Conservation (phyloP, 2,329 filamentous ascomycete genomes). For the Phaeosphaeriaceae sp. region DNA sequence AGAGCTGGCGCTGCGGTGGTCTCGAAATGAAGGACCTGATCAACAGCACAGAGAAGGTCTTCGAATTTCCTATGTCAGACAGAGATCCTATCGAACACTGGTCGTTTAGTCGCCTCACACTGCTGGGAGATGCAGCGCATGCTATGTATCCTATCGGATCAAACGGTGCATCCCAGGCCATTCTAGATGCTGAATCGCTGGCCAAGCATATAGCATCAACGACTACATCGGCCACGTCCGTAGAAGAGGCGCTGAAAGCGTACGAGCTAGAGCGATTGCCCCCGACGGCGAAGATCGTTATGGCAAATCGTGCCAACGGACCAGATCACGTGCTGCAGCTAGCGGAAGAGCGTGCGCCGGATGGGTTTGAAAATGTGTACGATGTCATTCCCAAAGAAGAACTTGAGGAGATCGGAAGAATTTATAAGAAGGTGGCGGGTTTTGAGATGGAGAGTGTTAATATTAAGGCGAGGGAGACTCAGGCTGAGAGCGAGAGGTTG, state of each 20-base stretch:
- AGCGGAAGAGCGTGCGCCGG: slow-evolving; percentile 54
- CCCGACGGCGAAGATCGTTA: slow-evolving; percentile 55
- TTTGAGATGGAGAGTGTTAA: slow-evolving; percentile 58
- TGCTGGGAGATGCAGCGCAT: slow-evolving; percentile 54
- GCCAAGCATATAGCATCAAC: slow-evolving; percentile 40
- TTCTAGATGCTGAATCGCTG: slow-evolving; percentile 54
- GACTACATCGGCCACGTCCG: slow-evolving; percentile 20
- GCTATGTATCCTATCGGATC: slow-evolving; percentile 55
- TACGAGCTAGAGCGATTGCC: slow-evolving; percentile 53
- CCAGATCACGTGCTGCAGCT: slow-evolving; percentile 58
- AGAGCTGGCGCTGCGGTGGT: slow-evolving; percentile 53
- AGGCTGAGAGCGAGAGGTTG: slow-evolving; percentile 25
- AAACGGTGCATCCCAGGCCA: slow-evolving; percentile 56
- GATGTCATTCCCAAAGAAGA: slow-evolving; percentile 52
- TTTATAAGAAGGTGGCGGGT: slow-evolving; percentile 53
- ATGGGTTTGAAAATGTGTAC: slow-evolving; percentile 49
- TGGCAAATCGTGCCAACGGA: slow-evolving; percentile 57
- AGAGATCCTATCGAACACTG: slow-evolving; percentile 52
- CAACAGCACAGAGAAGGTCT: slow-evolving; percentile 52
- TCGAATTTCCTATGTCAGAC: slow-evolving; percentile 59
- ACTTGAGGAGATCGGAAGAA: slow-evolving; percentile 48
- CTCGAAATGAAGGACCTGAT: slow-evolving; percentile 54
- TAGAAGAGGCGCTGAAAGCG: slow-evolving; percentile 44
- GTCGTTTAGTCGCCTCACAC: slow-evolving; percentile 43
- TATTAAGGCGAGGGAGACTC: slow-evolving; percentile 48